Conservation (phyloP, 805 yeast genomes). For the Sugiyamaella mastotermitis region DNA sequence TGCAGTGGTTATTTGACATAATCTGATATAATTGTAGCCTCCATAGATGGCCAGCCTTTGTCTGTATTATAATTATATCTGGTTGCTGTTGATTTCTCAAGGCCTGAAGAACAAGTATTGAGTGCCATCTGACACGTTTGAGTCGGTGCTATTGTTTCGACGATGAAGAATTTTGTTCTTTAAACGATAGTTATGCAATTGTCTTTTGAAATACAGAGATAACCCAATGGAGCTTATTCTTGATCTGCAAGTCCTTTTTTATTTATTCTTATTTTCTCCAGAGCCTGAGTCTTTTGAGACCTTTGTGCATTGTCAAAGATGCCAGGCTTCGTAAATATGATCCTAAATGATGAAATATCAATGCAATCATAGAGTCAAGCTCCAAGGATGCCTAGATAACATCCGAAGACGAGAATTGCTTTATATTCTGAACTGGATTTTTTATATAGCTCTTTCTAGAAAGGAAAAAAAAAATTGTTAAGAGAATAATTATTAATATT, state of each 20-base stretch:
- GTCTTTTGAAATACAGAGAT: constrained; percentile 17
- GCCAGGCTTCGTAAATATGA: constrained; percentile 16
- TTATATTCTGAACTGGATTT: constrained; percentile 12
- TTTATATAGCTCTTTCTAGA: constrained; percentile 4
- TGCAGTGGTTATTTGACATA: constrained; percentile 4
- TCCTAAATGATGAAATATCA: constrained; percentile 24
- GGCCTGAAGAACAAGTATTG: not conserved
- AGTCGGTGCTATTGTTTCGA: constrained; percentile 12
- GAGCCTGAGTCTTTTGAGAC: constrained; percentile 11
- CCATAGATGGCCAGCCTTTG: constrained; percentile 14
- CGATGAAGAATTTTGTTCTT: constrained; percentile 12
- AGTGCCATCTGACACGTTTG: constrained; percentile 2
- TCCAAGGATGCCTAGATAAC: constrained; percentile 21
- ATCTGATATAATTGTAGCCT: not conserved
- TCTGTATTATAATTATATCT: constrained; percentile 8
- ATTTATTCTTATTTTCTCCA: constrained; percentile 13
- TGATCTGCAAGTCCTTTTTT: constrained; percentile 11
- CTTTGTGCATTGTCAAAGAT: constrained; percentile 24
- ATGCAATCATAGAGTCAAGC: constrained; percentile 32
- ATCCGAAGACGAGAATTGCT: constrained; percentile 20
- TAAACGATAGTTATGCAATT: constrained; percentile 31
- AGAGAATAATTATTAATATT: constrained; percentile 1
- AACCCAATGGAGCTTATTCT: constrained; percentile 35
- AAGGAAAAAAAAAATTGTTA: not conserved
- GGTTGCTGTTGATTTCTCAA: constrained; percentile 1